Base-by-base conservation (phyloP, 225 moss, liverwort and hornwort genomes). In the Straminergon stramineum region DNA sequence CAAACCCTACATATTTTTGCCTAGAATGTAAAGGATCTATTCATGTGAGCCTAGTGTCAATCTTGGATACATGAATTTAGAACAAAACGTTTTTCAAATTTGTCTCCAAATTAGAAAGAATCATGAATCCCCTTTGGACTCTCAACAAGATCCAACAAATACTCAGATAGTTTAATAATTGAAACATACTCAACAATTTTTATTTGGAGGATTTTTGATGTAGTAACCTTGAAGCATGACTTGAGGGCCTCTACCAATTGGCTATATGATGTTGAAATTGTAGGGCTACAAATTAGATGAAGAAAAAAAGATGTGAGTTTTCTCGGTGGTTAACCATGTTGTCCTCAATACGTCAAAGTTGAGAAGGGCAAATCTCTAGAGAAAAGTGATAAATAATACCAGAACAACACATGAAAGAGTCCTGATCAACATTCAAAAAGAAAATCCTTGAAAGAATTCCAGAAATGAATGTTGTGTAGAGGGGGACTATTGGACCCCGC, bases 1-100 rank as follows among this genome's bases (percentile, higher is more conserved):
- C 0, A 0, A 31, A 32, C 10, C 2, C 0, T 35, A 0, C 5
- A 53, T 35, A 77, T 53, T 55, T 6, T 55, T 77, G 3, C 3
- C 5, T 55, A 55, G 23, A 37, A 23, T 78, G 21, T 37, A 12
- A 32, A 51, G 4, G 11, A 0, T 51, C 2, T 75, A 51, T 75
- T 19, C 4, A 31, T 75, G 13, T 55, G 15, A 35, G 6, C 14
- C 2, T 78, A 15, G 5, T 45, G 6, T 34, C 11, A 76, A 21
- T 22, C 35, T 55, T 52, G 9, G 6, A 34, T 35, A 34, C 8
- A 21, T 34, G 8, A 34, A 8, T 53, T 77, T 77, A 22, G 0
- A 34, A 53, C 0, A 35, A 5, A 35, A 22, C 3, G 0, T 35
- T 77, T 22, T 55, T 35, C 2, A 3, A 34, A 53, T 22, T 53